Base-by-base conservation (phyloP, 2,329 filamentous ascomycete genomes). In the Tolypocladium ophioglossoides region DNA sequence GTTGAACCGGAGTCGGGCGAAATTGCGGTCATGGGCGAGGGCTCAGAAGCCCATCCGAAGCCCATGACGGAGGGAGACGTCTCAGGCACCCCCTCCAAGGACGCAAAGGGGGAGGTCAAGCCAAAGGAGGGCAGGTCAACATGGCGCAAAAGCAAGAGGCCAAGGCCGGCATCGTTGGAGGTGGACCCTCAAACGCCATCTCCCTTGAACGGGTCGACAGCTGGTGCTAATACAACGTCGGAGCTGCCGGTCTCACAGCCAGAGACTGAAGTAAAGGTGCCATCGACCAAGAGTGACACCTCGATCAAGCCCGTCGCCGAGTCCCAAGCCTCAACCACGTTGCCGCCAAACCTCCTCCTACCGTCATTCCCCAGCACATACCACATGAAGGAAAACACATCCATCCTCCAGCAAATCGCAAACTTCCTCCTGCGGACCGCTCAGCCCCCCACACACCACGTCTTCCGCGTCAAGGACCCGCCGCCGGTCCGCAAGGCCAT, bases 401-500 rank as follows among this genome's bases (percentile, higher is more conserved):
- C 86, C 6, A 80, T 91, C 18, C 65, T 90, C n/a, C 81, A 85
- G 58, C 77, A 89, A 70, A 75, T 87, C 61, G 66, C 79, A 52
- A 72, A 80, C 67, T 65, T 87, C 53, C 67, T 86, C 3, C 70
- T 84, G 12, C 73, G 78, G 34, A 75, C 78, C 1, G 75, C 78
- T 44, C 79, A 84, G 51, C 68, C 77, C 9, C 75, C 81, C 4
- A 77, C 78, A 18, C 84, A 81, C 51, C 88, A 96, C 66, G 83
- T 96, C 6, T 86, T 83, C 60, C 79, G 89, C 35, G 72, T 83
- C 8, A 84, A 83, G 47, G 82, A 87, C 9, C 77, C 82, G 0
- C 87, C 83, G 1, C 86, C 80, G 59, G 83, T 97, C 49, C 89
- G 83, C 64, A 94, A 87, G 60, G 94, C 94, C 14, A 78, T 99